A percentile compares a stretch with the other conserved stretches of the same genome.
Conservation (phyloP, 169 alveolate species). For the Babesia ovata region DNA sequence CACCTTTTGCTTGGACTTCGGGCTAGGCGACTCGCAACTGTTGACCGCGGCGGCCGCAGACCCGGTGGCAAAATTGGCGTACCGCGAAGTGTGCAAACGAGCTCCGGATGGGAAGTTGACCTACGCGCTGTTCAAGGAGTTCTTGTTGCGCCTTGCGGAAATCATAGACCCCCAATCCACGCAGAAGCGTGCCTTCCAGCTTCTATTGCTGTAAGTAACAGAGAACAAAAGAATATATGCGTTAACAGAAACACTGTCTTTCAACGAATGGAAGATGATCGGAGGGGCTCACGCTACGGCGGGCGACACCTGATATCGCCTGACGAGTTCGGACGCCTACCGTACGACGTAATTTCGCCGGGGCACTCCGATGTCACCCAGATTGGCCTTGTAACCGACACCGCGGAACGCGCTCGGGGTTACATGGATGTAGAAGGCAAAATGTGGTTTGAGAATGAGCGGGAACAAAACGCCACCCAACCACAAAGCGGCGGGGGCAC, state of each 20-base stretch:
- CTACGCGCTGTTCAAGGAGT: conserved; percentile 54
- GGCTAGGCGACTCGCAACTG: conserved; percentile 31
- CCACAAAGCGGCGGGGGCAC: conserved; percentile 10
- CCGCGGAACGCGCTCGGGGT: background rate
- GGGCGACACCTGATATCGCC: conserved; percentile 15
- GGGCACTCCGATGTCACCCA: background rate
- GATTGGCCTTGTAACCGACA: background rate
- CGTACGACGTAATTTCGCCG: conserved; percentile 8
- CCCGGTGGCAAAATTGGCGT: conserved; percentile 60
- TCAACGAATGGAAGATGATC: conserved; percentile 19
- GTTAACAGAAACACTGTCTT: conserved; percentile 22
- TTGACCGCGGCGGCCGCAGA: conserved; percentile 17
- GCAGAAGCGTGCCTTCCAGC: conserved; percentile 56
- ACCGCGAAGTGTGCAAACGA: conserved; percentile 3
- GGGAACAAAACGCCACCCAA: conserved; percentile 6
- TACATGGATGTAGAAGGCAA: conserved; percentile 57
- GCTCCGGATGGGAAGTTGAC: conserved; percentile 42
- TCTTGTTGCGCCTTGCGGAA: conserved; percentile 43
- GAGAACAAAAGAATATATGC: background rate
- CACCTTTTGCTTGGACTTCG: conserved; percentile 57
- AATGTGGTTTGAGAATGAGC: conserved; percentile 56
- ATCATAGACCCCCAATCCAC: conserved; percentile 55
- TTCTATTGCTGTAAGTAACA: conserved; percentile 40
- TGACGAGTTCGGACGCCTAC: conserved; percentile 28
- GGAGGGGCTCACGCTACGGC: background rate